Conservation (phyloP, 169 alveolate species). For the Eimeria zaria region DNA sequence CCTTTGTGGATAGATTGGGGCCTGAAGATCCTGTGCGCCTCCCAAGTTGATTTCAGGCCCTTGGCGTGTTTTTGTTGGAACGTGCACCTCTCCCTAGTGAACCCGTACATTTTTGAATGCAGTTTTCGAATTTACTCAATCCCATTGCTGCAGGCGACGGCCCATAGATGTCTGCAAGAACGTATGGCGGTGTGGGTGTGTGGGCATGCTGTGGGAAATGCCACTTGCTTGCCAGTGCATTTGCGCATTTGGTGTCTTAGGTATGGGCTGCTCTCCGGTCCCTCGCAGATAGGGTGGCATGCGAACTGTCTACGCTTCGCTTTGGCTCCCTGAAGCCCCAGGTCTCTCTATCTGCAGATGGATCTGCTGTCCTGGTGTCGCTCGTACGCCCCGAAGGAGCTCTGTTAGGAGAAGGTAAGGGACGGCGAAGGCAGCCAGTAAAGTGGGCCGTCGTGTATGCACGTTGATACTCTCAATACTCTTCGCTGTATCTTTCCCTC, state of each 20-base stretch:
- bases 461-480: neutral
- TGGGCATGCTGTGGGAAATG: neutral
- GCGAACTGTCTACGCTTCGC: slow-evolving; percentile 68
- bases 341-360: slow-evolving; percentile 20
- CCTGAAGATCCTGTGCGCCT: slow-evolving; percentile 60
- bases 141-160: neutral
- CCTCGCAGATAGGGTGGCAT: slow-evolving; percentile 72
- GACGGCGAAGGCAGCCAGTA: neutral
- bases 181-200: neutral
- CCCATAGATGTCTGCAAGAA: neutral
- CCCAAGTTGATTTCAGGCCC: neutral
- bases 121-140: neutral
- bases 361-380: slow-evolving; percentile 70
- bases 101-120: neutral
- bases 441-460: neutral
- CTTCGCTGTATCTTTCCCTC: neutral
- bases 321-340: slow-evolving; percentile 66
- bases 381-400: slow-evolving; percentile 66
- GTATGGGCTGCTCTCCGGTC: slow-evolving; percentile 53
- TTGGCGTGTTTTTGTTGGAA: neutral
- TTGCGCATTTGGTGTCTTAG: slow-evolving; percentile 13
- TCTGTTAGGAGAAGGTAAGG: slow-evolving; percentile 56
- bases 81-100: too few relatives aligned
- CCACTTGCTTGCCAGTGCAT: neutral
- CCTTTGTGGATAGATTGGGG: slow-evolving; percentile 62